Percentiles rank a stretch among this genome's conserved stretches.
phyloP scores from a whole-genome alignment of 2,329 filamentous ascomycete genomes.

The Exophiala bonariae region DNA sequence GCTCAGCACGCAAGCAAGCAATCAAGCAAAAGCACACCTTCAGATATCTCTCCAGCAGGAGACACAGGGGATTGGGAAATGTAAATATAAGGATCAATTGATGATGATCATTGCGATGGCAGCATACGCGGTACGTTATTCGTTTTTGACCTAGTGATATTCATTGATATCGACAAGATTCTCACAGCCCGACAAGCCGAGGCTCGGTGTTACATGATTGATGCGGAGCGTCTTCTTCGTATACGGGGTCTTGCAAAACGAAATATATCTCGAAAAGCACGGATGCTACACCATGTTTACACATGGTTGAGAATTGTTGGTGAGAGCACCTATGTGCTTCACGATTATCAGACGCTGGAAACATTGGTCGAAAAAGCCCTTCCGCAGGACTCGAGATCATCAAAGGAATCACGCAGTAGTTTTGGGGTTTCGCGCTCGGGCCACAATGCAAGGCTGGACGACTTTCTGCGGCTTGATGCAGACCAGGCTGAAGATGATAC shows the following conservation, averaged over 20 bases:
- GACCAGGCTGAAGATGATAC: slow-evolving; percentile 38
- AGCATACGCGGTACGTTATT: slow-evolving; percentile 32
- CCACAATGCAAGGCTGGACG: slow-evolving; percentile 36
- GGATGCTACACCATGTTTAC: no score
- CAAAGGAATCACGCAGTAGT: slow-evolving; percentile 21
- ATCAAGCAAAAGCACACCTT: slow-evolving; percentile 34
- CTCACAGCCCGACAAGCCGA: slow-evolving; percentile 29
- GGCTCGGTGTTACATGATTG: slow-evolving; percentile 38
- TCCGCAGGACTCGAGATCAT: slow-evolving; percentile 11
- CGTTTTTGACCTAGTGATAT: neutral
- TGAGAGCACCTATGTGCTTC: slow-evolving; percentile 35
- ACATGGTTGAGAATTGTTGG: no score
- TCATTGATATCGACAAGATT: no score
- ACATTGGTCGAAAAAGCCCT: slow-evolving; percentile 13
- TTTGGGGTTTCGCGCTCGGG: slow-evolving; percentile 17
- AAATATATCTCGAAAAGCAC: no score
- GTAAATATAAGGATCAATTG: slow-evolving; percentile 42
- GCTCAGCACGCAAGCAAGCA: slow-evolving; percentile 29
- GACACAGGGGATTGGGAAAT: slow-evolving; percentile 31
- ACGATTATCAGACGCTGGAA: slow-evolving; percentile 29
- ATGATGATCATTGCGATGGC: slow-evolving; percentile 37
- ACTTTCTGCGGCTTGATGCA: slow-evolving; percentile 40
- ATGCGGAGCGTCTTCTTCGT: slow-evolving; percentile 40
- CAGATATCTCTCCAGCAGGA: slow-evolving; percentile 34
- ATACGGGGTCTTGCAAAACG: slow-evolving; percentile 37